Evolutionary conservation across 331 rosid genomes (phyloP).

Genomic region (Erythrophleum ivorense): DNA sequence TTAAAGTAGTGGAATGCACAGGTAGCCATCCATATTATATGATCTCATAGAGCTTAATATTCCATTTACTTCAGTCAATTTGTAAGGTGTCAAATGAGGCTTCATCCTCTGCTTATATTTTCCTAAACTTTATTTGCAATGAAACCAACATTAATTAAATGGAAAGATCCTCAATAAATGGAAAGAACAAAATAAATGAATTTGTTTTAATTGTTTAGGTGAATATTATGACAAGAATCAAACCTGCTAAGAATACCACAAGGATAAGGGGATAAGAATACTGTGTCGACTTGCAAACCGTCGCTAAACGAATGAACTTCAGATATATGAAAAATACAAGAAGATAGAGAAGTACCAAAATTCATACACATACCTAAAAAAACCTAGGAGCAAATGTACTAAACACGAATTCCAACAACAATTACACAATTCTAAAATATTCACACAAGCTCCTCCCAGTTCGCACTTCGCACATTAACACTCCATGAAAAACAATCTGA

Average conservation of each 20-base stretch:
- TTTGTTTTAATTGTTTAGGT: neutral
- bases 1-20: neutral
- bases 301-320: slow-evolving; percentile 6
- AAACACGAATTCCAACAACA: neutral
- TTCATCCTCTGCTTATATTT: neutral
- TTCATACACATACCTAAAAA: neutral
- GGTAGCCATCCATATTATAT: neutral
- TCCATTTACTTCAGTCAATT: neutral
- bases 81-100: neutral
- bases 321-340: neutral
- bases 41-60: neutral
- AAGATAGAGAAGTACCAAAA: neutral
- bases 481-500: neutral
- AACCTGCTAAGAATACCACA: neutral
- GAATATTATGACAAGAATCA: neutral
- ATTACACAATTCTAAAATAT: neutral
- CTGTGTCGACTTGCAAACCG: neutral
- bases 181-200: neutral
- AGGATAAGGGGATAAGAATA: neutral
- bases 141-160: neutral
- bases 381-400: neutral
- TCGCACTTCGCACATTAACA: slow-evolving; percentile 18
- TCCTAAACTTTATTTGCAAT: neutral
- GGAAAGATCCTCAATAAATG: neutral
- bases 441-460: neutral